Evolutionary conservation across 805 yeast species (phyloP).

Genomic region (Candida odintsovae): DNA sequence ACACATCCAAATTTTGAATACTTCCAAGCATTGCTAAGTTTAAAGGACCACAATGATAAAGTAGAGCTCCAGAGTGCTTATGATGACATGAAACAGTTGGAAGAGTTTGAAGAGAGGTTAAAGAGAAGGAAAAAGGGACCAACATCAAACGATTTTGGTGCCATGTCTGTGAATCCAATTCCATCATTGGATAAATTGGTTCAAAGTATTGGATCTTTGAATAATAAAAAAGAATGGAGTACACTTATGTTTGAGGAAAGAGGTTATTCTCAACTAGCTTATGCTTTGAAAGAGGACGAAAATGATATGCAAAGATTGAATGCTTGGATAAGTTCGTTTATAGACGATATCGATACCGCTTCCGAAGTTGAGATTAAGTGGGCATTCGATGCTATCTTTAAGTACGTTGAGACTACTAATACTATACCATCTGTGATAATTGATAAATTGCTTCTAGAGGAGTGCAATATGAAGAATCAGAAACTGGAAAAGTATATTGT

Average conservation of each 20-base stretch:
- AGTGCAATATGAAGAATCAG: not conserved
- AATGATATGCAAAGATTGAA: constrained; percentile 4
- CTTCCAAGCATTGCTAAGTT: constrained; percentile 1
- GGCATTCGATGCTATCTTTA: constrained; percentile 6
- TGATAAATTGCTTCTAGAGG: constrained; percentile 4
- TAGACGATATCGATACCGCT: constrained; percentile 4
- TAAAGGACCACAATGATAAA: not conserved
- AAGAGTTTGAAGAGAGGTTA: constrained; percentile 11
- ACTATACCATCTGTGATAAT: constrained; percentile 8
- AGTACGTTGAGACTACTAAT: constrained; percentile 4
- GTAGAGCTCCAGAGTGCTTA: not conserved
- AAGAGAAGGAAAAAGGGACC: constrained; percentile 12
- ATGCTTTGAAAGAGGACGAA: constrained; percentile 1
- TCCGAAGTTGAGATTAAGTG: not conserved
- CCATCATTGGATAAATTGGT: constrained; percentile 6
- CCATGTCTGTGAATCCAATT: constrained; percentile 1
- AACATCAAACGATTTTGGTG: constrained; percentile 1
- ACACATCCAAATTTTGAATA: constrained; percentile 13
- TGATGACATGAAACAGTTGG: constrained; percentile 5
- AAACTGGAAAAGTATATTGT: constrained; percentile 3
- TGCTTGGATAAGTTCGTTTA: constrained; percentile 7
- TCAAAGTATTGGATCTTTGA: not conserved
- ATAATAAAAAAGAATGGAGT: constrained; percentile 8
- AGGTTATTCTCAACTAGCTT: constrained; percentile 5
- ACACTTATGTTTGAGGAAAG: constrained; percentile 6